phyloP scores from a whole-genome alignment of 257 asterid species.

The Haberlea rhodopensis region DNA sequence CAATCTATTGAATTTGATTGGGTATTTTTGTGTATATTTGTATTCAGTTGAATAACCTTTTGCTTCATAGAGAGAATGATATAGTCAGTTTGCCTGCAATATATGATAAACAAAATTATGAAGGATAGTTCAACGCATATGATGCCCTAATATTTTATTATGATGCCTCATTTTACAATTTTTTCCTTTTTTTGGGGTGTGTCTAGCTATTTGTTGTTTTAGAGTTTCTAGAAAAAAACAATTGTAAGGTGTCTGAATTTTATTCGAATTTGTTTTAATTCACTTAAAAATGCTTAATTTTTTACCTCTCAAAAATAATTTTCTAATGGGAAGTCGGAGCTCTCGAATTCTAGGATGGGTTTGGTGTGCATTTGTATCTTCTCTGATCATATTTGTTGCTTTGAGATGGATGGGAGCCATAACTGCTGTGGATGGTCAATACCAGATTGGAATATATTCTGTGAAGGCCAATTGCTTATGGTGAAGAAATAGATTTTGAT shows the following conservation, averaged over 20 bases:
- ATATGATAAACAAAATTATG: background rate
- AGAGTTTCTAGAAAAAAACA: background rate
- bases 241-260: background rate
- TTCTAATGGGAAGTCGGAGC: slow-evolving; percentile 10
- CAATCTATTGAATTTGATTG: slow-evolving; percentile 2
- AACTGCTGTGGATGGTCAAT: slow-evolving; percentile 97
- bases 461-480: slow-evolving; percentile 89
- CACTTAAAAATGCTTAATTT: too few species aligned
- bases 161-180: background rate
- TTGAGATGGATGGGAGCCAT: background rate
- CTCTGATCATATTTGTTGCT: slow-evolving; percentile 5
- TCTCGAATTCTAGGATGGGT: slow-evolving; percentile 1
- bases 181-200: too few species aligned
- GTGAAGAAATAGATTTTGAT: slow-evolving; percentile 96
- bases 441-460: slow-evolving; percentile 93
- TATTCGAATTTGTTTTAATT: background rate
- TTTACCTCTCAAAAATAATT: background rate
- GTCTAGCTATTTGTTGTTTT: background rate
- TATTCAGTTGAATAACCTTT: too few species aligned
- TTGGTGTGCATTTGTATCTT: slow-evolving; percentile 1
- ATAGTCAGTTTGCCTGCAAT: background rate
- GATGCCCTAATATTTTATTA: background rate
- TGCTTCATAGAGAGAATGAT: background rate
- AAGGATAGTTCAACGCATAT: background rate
- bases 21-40: background rate